Base-by-base conservation (phyloP, 768 basidiomycete genomes). In the Pisolithus tinctorius region DNA sequence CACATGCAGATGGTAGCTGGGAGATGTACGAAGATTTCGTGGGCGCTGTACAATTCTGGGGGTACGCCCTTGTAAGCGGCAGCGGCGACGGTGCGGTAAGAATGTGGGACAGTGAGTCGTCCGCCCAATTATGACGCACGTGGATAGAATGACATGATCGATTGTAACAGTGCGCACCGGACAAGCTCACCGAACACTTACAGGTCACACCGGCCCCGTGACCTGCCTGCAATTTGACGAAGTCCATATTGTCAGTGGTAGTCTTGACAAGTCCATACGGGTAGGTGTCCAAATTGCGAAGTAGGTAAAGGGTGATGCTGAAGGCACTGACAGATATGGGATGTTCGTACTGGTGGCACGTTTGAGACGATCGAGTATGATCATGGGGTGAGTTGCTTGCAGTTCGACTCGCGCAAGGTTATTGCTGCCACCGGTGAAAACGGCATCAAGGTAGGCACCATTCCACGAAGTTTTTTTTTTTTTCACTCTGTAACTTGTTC, bases 41-140 rank as follows among this genome's bases (percentile, higher is more conserved):
- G 7, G 96, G 96, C 2, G 92, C 88, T 4, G 87, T 98, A 40
- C 96, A 98, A 65, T 97, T 97, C 66, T 98, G 96, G 95, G 94
- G 93, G 4, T 95, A 96, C 64, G 96, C 93, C 1, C 78, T 99
- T 34, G 93, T 97, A 4, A 96, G 93, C 58, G 96, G 94, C 2
- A 96, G 93, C 60, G 94, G 93, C 1, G 96, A 99, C 65, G 93
- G 95, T 36, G 95, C 88, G 3, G 94, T 98, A 29, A 73, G 96
- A 57, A 97, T 99, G 94, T 99, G 96, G 96, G 96, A 99, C 64
- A 97, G 93, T 95, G 63, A 78, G 92, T 82, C 20, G 27, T 40
- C 25, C 45, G 23, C 51, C 29, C 45, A 36, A 31, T 48, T 14
- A 20, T 48, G 3, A 30, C 10, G 2, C 40, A 20, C 4, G 27